phyloP scores from a whole-genome alignment of 345 rosid species.

The Erodium maritimum region DNA sequence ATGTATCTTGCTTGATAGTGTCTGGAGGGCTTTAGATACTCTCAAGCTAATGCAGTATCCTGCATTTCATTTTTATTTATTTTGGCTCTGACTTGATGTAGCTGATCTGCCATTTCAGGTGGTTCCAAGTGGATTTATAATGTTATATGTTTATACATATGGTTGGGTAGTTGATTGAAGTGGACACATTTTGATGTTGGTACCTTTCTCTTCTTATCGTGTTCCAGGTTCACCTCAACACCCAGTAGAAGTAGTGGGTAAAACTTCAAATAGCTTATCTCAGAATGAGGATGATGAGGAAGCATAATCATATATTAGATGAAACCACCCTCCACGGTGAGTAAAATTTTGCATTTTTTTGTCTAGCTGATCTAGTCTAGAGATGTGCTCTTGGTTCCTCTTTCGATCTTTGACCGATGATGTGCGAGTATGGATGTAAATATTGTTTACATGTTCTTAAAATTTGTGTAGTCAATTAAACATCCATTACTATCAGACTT shows the following conservation, averaged over 20 bases:
- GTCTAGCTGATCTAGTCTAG: background rate
- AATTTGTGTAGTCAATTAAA: background rate
- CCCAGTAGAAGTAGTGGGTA: background rate
- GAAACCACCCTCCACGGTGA: background rate
- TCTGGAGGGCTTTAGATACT: too few species aligned
- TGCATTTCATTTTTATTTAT: too few species aligned
- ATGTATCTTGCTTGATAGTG: too few species aligned
- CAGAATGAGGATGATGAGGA: background rate
- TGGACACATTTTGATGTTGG: background rate
- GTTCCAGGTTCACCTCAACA: background rate
- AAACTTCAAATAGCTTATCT: background rate
- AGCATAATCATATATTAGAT: background rate
- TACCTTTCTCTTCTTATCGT: too few species aligned
- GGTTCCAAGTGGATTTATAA: too few species aligned
- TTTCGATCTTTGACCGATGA: too few species aligned
- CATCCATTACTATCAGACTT: background rate
- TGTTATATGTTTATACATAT: too few species aligned
- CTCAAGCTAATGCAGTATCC: too few species aligned
- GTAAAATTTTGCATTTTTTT: background rate
- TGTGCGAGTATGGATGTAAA: background rate
- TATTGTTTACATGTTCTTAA: background rate
- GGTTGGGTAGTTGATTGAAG: too few species aligned
- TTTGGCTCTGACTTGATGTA: too few species aligned
- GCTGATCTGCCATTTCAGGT: too few species aligned
- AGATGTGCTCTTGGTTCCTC: too few species aligned